Evolutionary conservation across 2,329 filamentous ascomycete species (phyloP).

Genomic region (Canariomyces notabilis): DNA sequence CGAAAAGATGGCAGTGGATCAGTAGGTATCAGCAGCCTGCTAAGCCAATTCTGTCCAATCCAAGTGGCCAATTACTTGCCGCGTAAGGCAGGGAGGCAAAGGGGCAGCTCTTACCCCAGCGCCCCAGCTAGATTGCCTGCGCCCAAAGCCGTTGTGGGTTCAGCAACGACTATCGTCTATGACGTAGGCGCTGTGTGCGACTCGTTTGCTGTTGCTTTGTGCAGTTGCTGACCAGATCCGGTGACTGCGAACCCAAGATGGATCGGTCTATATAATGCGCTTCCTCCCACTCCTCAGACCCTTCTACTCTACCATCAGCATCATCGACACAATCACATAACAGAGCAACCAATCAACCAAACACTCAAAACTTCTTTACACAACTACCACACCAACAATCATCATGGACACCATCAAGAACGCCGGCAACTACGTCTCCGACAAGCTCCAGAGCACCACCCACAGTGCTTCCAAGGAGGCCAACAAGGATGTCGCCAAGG

Average conservation of each 20-base stretch:
- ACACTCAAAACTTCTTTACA: constrained; percentile 3
- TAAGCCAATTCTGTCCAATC: too few species aligned
- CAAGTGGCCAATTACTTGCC: too few species aligned
- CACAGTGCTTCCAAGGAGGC: constrained; percentile 48
- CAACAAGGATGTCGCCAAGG: constrained; percentile 57
- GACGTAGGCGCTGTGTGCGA: not conserved
- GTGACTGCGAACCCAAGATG: constrained; percentile 5
- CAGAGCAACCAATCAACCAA: constrained; percentile 13
- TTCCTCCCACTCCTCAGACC: constrained; percentile 4
- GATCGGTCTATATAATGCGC: constrained; percentile 21
- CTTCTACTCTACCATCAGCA: constrained; percentile 16
- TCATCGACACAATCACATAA: constrained; percentile 15
- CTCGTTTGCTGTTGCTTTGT: not conserved
- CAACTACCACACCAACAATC: constrained; percentile 21
- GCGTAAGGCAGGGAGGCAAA: too few species aligned
- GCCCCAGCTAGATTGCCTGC: not conserved
- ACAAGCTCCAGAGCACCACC: constrained; percentile 31
- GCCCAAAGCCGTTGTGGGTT: not conserved
- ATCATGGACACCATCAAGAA: constrained; percentile 41
- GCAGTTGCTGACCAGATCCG: not conserved
- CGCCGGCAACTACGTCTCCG: constrained; percentile 2
- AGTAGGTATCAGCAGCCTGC: too few species aligned
- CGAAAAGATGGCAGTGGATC: too few species aligned
- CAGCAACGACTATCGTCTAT: not conserved
- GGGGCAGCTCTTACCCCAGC: not conserved